Base-by-base conservation (phyloP, 1,284 basidiomycete genomes). In the Ustilago esculenta region DNA sequence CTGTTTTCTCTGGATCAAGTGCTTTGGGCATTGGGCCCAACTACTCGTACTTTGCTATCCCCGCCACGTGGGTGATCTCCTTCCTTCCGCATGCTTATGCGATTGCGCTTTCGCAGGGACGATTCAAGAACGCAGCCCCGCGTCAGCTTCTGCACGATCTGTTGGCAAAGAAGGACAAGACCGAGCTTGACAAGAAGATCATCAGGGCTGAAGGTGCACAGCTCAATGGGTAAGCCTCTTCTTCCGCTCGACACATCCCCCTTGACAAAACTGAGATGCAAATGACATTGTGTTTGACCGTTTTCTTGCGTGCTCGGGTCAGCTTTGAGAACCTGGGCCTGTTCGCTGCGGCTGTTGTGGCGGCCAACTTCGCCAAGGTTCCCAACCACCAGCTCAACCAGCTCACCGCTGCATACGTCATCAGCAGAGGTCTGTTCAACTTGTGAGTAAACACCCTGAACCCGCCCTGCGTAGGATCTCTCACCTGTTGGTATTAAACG, bases 291-390 rank as follows among this genome's bases (percentile, higher is more conserved):
- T n/a, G n/a, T n/a, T n/a, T n/a, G n/a, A n/a, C n/a, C n/a, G n/a
- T n/a, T n/a, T n/a, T n/a, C n/a, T n/a, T n/a, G n/a, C n/a, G n/a
- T n/a, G n/a, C n/a, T n/a, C 11, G 9, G 15, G 3, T 15, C 25
- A 57, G 54, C 6, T 59, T 63, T n/a, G 67, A 70, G 33, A 70
- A 54, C 36, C 27, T 70, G 5, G 60, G 56, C 8, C 35, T 65
- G 37, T 70, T 61, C 25, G 67, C 61, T 5, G 55, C 67, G 6
- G 61, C 52, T n/a, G 50, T 70, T 4, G 56, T 79, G 10, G 71
- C 75, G 1, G 77, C 69, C 15, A 79, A 76, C 54, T 23, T 60
- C 4, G 75, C 75, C 23, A 45, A 50, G 5, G 66, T 79, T 6
- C 76, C 76, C n/a, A 40, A 39, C 30, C 41, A 49, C 17, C 49